A percentile compares a stretch with the other conserved stretches of the same genome.
Conservation (phyloP, 306 rosid species). For the Dicorynia guianensis region DNA sequence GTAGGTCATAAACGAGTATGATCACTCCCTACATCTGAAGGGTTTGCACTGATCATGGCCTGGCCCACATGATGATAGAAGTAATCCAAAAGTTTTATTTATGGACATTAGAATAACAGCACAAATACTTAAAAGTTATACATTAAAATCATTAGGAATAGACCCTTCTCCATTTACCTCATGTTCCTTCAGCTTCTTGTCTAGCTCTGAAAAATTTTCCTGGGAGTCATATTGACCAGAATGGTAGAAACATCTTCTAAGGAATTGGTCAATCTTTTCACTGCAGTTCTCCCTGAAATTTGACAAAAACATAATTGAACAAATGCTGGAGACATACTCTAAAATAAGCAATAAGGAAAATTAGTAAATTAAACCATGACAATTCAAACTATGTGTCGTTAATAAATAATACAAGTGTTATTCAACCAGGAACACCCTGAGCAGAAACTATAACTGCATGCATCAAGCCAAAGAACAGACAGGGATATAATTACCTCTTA, state of each 20-base stretch:
- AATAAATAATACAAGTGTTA: too few species aligned
- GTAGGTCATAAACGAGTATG: too few species aligned
- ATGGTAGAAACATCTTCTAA: constrained; percentile 89
- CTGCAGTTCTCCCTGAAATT: constrained; percentile 80
- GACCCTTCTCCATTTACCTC: constrained; percentile 63
- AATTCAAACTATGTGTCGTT: constrained; percentile 16
- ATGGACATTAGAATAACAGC: constrained; percentile 10
- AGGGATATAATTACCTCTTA: constrained; percentile 59
- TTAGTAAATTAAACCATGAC: neutral
- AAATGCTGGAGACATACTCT: constrained; percentile 27
- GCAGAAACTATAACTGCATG: neutral
- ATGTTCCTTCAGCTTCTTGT: constrained; percentile 82
- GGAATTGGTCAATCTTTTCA: constrained; percentile 87
- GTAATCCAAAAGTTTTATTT: constrained; percentile 4
- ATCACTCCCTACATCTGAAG: neutral
- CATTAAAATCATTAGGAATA: constrained; percentile 6
- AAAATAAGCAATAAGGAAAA: neutral
- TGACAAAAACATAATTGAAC: constrained; percentile 30
- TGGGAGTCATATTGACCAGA: constrained; percentile 91
- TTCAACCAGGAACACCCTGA: neutral
- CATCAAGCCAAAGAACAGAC: constrained; percentile 20
- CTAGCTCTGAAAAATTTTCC: constrained; percentile 73
- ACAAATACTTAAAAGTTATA: constrained; percentile 9
- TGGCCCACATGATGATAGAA: neutral
- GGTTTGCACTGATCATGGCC: neutral